Conservation (phyloP, 331 rosid genomes). For the Rosa hybrid region DNA sequence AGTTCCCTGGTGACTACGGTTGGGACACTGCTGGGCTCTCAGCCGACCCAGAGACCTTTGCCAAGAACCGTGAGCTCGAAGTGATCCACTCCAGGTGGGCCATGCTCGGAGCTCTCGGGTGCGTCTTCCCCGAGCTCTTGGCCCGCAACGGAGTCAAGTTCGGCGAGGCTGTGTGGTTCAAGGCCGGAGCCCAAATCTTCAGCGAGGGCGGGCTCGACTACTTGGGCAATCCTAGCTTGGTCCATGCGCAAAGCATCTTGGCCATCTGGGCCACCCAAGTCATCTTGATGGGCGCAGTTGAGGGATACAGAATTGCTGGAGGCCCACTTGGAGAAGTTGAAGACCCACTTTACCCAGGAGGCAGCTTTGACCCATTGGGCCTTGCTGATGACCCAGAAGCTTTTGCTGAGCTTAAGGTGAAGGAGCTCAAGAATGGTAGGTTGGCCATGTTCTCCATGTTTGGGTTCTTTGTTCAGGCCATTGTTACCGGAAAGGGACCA, state of each 20-base stretch:
- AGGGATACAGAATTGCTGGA: constrained; percentile 65
- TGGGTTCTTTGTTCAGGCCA: constrained; percentile 70
- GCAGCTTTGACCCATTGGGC: constrained; percentile 72
- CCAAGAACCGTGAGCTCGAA: constrained; percentile 66
- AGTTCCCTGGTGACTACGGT: constrained; percentile 67
- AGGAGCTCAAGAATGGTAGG: constrained; percentile 69
- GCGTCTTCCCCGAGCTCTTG: constrained; percentile 65
- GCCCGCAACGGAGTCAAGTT: constrained; percentile 59
- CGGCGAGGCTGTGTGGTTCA: constrained; percentile 70
- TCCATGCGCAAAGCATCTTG: constrained; percentile 67
- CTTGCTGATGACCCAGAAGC: constrained; percentile 72
- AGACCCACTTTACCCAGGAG: constrained; percentile 68
- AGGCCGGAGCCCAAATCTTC: constrained; percentile 70
- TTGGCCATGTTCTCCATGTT: constrained; percentile 71
- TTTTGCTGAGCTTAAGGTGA: constrained; percentile 64
- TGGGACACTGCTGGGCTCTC: constrained; percentile 76
- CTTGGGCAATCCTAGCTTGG: constrained; percentile 68
- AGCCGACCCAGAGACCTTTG: constrained; percentile 66
- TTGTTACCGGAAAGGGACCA: constrained; percentile 65
- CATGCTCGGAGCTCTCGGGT: constrained; percentile 66
- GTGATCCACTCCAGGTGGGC: constrained; percentile 71
- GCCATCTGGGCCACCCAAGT: constrained; percentile 71
- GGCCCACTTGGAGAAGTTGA: constrained; percentile 62
- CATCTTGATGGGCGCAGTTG: constrained; percentile 63
- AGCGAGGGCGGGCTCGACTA: constrained; percentile 70